These are phyloP conservation scores for Geotrichum cucujoidarum DNA, from an alignment of 1,139 yeast species.

Conservation along the genomic window DNA sequence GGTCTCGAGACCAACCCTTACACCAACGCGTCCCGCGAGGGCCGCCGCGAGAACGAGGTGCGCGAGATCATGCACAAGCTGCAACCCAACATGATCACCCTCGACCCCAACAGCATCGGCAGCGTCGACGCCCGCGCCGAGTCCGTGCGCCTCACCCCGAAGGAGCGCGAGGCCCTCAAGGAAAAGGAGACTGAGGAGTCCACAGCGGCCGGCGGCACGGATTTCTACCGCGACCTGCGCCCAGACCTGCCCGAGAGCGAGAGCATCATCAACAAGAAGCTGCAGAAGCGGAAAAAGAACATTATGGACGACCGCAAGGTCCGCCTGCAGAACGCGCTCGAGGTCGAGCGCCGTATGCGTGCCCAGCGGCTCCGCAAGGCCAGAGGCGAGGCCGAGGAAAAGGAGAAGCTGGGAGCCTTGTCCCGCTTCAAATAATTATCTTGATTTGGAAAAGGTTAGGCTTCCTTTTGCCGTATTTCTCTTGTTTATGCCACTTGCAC, in stretches of 20 bases:
- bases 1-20: conserved; percentile 90
- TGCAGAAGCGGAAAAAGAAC: conserved; percentile 80
- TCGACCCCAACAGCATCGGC: conserved; percentile 88
- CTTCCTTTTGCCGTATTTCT: too few species aligned
- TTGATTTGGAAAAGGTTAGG: too few species aligned
- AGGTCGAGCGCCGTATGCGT: conserved; percentile 69
- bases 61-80: conserved; percentile 79
- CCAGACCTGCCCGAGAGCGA: conserved; percentile 40
- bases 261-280: conserved; percentile 72
- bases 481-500: too few species aligned
- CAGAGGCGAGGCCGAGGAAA: conserved; percentile 24
- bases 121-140: conserved; percentile 69
- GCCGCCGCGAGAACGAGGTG: conserved; percentile 91
- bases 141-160: conserved; percentile 57
- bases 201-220: conserved; percentile 30
- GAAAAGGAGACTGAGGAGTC: conserved; percentile 40
- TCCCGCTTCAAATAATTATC: conserved; percentile 33
- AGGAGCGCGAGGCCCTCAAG: conserved; percentile 42
- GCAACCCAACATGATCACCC: conserved; percentile 84
- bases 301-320: conserved; percentile 83
- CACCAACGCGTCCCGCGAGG: conserved; percentile 69
- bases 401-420: conserved; percentile 33
- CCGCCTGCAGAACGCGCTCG: conserved; percentile 73
- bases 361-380: conserved; percentile 39
- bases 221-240: conserved; percentile 35